Base-by-base conservation (phyloP, 2,329 filamentous ascomycete species). In the Botrytis pseudocinerea region DNA sequence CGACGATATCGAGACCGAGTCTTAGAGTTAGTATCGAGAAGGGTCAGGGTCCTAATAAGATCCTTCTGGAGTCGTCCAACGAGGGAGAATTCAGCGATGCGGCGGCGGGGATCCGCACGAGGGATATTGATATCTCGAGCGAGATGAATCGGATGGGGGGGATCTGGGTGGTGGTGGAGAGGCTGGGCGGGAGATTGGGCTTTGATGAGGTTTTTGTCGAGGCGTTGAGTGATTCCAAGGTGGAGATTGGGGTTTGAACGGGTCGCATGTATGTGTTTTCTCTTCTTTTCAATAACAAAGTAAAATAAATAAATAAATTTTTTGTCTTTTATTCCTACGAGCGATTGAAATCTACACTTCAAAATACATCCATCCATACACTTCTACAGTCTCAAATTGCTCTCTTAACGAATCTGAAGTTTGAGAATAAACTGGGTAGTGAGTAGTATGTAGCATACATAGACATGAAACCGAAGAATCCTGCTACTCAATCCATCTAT, bases 141-240 rank as follows among this genome's bases (percentile, higher is more conserved):
- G 86, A 84, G n/a, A 82, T 87, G 76, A 83, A 85, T 73, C 82
- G 82, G 44, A 82, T 82, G 16, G 87, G 87, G 32, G 90, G 90
- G 28, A 81, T 94, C 73, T 97, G 92, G 92, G 84, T 98, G 70
- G 91, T 97, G 9, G 84, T 98, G 60, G 94, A 98, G 82, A 87
- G 92, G 76, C 87, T 95, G 78, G 92, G 90, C n/a, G 87, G 71
- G 25, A 76, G 76, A 51, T 74, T 76, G 32, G 78, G 79, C 77
- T 70, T 84, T 71, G 86, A 88, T 79, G 82, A 84, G 73, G 87
- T 93, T 12, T 82, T 84, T 60, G 83, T 88, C 2, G 89, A 87
- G 76, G 77, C 89, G 12, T 81, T 87, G 73, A 82, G 80, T 73
- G 80, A 82, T 73, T 75, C 72, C n/a, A 68, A 71, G n/a, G 76